Conservation (phyloP, 768 basidiomycete species). For the Gymnopilus junonius region DNA sequence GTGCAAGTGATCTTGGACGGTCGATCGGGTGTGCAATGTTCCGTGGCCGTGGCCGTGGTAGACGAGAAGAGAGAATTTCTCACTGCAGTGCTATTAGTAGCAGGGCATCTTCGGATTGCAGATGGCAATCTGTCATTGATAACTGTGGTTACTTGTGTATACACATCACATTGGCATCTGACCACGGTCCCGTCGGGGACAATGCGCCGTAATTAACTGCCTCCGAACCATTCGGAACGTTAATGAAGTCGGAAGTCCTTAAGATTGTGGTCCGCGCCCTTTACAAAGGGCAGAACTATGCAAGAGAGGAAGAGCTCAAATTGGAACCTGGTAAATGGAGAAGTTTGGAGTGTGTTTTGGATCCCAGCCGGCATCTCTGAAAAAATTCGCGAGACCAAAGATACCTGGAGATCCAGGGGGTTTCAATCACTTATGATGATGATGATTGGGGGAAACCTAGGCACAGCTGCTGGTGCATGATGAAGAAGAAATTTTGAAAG, state of each 20-base stretch:
- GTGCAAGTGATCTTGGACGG: not conserved
- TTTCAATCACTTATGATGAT: no score
- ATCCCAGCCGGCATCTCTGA: no score
- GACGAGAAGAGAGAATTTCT: not conserved
- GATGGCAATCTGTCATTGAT: conserved; percentile 3
- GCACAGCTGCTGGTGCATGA: no score
- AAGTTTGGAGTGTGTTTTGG: no score
- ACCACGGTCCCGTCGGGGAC: conserved; percentile 7
- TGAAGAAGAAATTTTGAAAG: no score
- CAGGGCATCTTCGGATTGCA: not conserved
- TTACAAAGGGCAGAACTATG: no score
- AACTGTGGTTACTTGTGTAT: not conserved
- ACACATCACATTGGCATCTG: not conserved
- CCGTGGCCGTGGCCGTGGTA: not conserved
- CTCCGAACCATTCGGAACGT: not conserved
- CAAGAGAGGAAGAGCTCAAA: no score
- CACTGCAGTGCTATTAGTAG: not conserved
- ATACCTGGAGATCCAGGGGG: no score
- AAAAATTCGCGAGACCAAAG: no score
- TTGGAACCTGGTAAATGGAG: no score
- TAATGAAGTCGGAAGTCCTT: not conserved
- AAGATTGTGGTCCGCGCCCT: no score
- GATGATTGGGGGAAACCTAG: no score
- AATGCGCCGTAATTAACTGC: not conserved
- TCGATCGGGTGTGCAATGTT: not conserved